These are phyloP conservation scores for Incumbomyces lentus DNA, from an alignment of 2,329 filamentous ascomycete species.

Conservation along the genomic window DNA sequence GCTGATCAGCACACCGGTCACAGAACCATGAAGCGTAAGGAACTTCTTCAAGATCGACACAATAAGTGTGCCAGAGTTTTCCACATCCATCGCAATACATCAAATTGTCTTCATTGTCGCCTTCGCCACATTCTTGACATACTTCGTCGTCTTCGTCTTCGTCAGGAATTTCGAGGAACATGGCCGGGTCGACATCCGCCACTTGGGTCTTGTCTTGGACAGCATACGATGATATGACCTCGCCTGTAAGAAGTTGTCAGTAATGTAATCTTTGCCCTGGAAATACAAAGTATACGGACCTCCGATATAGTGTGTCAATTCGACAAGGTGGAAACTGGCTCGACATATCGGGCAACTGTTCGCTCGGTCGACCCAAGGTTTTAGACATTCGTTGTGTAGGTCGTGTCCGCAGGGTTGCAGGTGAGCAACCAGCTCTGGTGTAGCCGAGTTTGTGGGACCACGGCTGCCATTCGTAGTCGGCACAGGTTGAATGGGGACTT, in stretches of 20 bases:
- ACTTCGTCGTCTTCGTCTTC: constrained; percentile 59
- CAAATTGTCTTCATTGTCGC: constrained; percentile 72
- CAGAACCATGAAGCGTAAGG: constrained; percentile 83
- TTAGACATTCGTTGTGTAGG: constrained; percentile 83
- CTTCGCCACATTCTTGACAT: constrained; percentile 73
- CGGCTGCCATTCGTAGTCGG: constrained; percentile 22
- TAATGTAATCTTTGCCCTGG: not conserved
- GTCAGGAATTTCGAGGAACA: constrained; percentile 59
- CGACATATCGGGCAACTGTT: constrained; percentile 98
- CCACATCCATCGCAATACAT: constrained; percentile 89
- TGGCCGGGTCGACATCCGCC: constrained; percentile 74
- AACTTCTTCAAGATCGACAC: constrained; percentile 68
- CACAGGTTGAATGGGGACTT: not conserved
- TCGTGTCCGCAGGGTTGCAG: constrained; percentile 74
- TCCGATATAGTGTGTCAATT: constrained; percentile 68
- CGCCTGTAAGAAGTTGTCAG: constrained; percentile 31
- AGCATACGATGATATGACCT: constrained; percentile 48
- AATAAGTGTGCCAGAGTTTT: constrained; percentile 82
- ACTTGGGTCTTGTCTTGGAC: constrained; percentile 55
- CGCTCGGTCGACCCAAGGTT: constrained; percentile 89
- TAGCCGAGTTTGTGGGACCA: constrained; percentile 20
- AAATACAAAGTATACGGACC: constrained; percentile 45
- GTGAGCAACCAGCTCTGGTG: constrained; percentile 43
- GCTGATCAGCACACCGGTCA: constrained; percentile 58
- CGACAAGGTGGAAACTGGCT: constrained; percentile 78